These are phyloP conservation scores for Scleroderma bovista DNA, from an alignment of 768 basidiomycete genomes.

Conservation along the genomic window DNA sequence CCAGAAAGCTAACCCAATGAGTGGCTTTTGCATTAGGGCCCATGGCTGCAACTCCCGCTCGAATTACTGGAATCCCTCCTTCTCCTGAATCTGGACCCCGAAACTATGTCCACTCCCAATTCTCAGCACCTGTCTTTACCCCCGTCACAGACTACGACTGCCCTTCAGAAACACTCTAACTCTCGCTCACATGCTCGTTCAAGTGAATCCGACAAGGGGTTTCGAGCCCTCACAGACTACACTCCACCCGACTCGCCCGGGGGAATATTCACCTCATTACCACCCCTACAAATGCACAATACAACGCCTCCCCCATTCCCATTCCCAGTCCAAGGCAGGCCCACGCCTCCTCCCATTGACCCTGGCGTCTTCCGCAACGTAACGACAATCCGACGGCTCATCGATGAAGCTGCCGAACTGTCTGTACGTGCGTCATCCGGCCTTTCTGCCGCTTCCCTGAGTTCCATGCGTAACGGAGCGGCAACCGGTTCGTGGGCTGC, in stretches of 20 bases:
- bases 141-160: slow-evolving; percentile 18
- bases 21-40: slow-evolving; percentile 49
- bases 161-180: slow-evolving; percentile 6
- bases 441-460: slow-evolving; percentile 67
- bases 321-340: slow-evolving; percentile 53
- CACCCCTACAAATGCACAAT: slow-evolving; percentile 24
- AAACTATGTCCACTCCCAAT: slow-evolving; percentile 48
- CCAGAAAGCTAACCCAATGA: neutral
- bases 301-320: slow-evolving; percentile 43
- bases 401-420: slow-evolving; percentile 86
- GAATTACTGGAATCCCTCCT: slow-evolving; percentile 82
- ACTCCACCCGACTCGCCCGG: slow-evolving; percentile 45
- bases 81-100: slow-evolving; percentile 70
- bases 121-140: slow-evolving; percentile 31
- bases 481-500: slow-evolving; percentile 51
- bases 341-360: slow-evolving; percentile 82
- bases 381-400: slow-evolving; percentile 66
- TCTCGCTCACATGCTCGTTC: slow-evolving; percentile 18
- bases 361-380: slow-evolving; percentile 82
- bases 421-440: slow-evolving; percentile 86
- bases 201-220: slow-evolving; percentile 40
- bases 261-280: slow-evolving; percentile 30
- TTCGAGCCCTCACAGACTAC: slow-evolving; percentile 36
- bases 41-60: slow-evolving; percentile 85
- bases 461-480: slow-evolving; percentile 49